Conservation (phyloP, 2,329 filamentous ascomycete genomes). For the Penicillium sp. region DNA sequence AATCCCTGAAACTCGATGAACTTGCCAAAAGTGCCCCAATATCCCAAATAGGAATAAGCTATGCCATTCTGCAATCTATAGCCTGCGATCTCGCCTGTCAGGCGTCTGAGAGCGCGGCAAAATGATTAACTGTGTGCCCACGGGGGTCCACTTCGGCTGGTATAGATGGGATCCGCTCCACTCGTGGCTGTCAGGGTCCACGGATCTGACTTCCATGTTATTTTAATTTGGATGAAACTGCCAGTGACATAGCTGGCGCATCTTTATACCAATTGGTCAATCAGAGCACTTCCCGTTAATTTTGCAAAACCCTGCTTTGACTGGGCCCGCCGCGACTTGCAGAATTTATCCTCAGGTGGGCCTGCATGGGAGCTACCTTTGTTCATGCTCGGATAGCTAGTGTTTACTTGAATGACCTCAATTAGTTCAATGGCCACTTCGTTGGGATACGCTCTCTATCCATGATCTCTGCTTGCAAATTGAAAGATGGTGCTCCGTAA, state of each 20-base stretch:
- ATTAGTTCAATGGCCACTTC: too few species aligned
- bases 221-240: neutral
- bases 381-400: too few species aligned
- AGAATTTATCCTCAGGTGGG: neutral
- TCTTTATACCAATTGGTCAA: too few species aligned
- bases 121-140: neutral
- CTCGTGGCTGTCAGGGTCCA: neutral
- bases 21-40: neutral
- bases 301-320: neutral
- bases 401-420: too few species aligned
- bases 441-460: too few species aligned
- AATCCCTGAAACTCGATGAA: neutral
- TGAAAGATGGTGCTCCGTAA: neutral
- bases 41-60: neutral
- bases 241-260: neutral
- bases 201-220: neutral
- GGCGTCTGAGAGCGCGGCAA: neutral
- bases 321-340: neutral
- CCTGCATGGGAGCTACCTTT: neutral
- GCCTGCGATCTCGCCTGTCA: neutral
- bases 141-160: neutral
- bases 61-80: neutral
- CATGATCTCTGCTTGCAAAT: neutral
- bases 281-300: neutral
- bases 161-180: conserved; percentile 5